These are phyloP conservation scores for Pleurotus platypus DNA, from an alignment of 768 basidiomycete species.

Conservation along the genomic window DNA sequence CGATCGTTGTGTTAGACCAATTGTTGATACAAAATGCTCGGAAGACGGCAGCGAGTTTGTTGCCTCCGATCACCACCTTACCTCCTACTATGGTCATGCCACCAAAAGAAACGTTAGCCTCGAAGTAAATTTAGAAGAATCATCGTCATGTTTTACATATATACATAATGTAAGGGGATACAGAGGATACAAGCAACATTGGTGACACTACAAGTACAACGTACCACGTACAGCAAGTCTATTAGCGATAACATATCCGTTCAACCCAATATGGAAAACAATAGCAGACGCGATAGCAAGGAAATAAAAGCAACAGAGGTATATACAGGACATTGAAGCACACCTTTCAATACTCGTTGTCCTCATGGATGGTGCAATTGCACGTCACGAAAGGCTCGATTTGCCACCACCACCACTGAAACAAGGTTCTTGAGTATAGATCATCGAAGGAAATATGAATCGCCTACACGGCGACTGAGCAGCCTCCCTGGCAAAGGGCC, in stretches of 20 bases:
- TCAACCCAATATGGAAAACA: background rate
- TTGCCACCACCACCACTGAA: slow-evolving; percentile 86
- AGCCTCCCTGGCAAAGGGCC: slow-evolving; percentile 67
- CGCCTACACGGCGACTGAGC: slow-evolving; percentile 65
- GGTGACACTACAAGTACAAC: no score
- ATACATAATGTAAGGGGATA: slow-evolving; percentile 1
- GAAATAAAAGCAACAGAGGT: no score
- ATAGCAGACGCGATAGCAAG: background rate
- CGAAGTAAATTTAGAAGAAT: background rate
- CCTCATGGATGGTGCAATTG: slow-evolving; percentile 57
- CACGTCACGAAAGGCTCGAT: slow-evolving; percentile 63
- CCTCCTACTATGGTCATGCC: slow-evolving; percentile 90
- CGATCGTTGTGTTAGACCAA: slow-evolving; percentile 92
- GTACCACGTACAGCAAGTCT: background rate
- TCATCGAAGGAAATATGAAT: background rate
- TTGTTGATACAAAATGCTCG: slow-evolving; percentile 88
- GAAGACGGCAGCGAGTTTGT: slow-evolving; percentile 62
- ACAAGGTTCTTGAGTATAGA: background rate
- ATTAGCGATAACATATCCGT: background rate
- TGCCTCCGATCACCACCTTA: slow-evolving; percentile 86
- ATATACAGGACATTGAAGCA: no score
- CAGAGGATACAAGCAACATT: background rate
- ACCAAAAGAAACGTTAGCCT: slow-evolving; percentile 14
- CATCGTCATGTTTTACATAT: background rate
- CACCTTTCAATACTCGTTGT: slow-evolving; percentile 29